Conservation (phyloP, 331 rosid species). For the Quercus phellos region DNA sequence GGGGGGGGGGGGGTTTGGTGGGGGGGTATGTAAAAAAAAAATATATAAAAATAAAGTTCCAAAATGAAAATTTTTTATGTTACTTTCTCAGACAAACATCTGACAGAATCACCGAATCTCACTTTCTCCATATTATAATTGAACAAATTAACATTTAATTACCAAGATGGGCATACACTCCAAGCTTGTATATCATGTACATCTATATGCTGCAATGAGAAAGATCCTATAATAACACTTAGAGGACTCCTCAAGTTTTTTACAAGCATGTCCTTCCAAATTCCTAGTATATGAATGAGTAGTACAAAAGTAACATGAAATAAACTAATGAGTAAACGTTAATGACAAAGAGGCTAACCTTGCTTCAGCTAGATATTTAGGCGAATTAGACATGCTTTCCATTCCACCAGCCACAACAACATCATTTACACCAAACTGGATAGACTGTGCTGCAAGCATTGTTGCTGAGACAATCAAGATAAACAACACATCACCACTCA, state of each 20-base stretch:
- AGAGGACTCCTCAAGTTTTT: slow-evolving; percentile 11
- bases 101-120: not conserved
- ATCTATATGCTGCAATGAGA: not conserved
- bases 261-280: not conserved
- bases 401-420: slow-evolving; percentile 88
- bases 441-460: slow-evolving; percentile 91
- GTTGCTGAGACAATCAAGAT: slow-evolving; percentile 48
- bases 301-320: not conserved
- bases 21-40: too few relatives aligned
- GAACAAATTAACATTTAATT: not conserved
- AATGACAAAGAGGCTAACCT: slow-evolving; percentile 44
- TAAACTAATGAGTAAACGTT: not conserved
- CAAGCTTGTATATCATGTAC: not conserved
- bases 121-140: not conserved
- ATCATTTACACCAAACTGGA: slow-evolving; percentile 63
- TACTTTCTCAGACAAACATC: not conserved
- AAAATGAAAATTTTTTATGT: not conserved
- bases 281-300: not conserved
- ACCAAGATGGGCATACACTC: not conserved
- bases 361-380: slow-evolving; percentile 70
- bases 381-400: slow-evolving; percentile 98
- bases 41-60: too few relatives aligned
- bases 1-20: too few relatives aligned
- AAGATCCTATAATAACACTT: not conserved
- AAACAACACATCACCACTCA: not conserved